Evolutionary conservation across 805 yeast species (phyloP), one percentile per base, ranked within the genome.

Genomic region (Nakazawaea holstii): DNA sequence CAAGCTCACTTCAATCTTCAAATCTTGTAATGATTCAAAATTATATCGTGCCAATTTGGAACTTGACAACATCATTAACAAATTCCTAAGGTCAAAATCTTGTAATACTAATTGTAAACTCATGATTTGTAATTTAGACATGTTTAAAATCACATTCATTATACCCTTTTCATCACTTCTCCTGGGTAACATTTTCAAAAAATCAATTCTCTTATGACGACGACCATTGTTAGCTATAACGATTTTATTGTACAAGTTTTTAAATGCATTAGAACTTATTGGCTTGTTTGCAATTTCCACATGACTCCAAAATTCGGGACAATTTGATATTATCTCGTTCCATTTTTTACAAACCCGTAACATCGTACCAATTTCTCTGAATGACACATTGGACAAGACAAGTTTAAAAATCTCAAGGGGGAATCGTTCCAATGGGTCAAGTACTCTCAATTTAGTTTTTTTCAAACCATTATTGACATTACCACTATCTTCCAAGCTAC

Each of bases 381-480:
- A 39, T 24, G 47, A 41, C 9, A 61, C 37, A 3, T 41, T 17
- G 1, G 27, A 28, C 11, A 59, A 33, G 2, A 62, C 46, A 0
- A 20, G 8, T 2, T 37, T 35, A n/a, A 52, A 30, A 4, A 62
- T 9, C 40, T 64, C 67, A n/a, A 50, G 43, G 1, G 68, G 68
- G 7, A 64, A 49, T 4, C 35, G 28, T 6, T 35, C 15, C 2
- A 59, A 14, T 1, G 63, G 61, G 45, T 64, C 66, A 9, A 27
- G 35, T 32, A 7, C 7, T 24, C 10, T 7, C 35, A 35, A 35
- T 33, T 39, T 35, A 11, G 7, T 6, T 30, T 20, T 39, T 14
- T 40, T 41, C 17, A 31, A 6, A 14, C 13, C n/a, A 8, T 15
- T 33, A 29, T 33, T 31, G 20, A 4, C 13, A 17, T 14, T 14